A percentile compares a stretch with the other conserved stretches of the same genome.
Conservation (phyloP, 2,329 filamentous ascomycete genomes). For the Westerdykella aurantiaca region DNA sequence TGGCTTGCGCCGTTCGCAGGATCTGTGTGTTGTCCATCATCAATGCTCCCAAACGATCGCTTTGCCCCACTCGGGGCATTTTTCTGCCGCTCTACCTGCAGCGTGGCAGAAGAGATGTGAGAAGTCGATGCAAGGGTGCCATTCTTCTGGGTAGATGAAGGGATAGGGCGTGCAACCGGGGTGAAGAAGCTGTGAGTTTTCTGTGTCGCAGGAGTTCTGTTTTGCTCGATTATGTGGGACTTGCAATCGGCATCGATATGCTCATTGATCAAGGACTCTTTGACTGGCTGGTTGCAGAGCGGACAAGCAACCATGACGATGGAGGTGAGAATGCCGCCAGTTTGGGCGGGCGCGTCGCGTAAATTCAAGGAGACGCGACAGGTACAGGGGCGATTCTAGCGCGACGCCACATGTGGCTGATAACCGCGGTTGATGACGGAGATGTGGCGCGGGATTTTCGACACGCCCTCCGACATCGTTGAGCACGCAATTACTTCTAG, state of each 20-base stretch:
- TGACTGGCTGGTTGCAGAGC: constrained; percentile 70
- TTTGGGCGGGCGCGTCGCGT: constrained; percentile 15
- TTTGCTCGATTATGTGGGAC: constrained; percentile 56
- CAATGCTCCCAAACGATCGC: constrained; percentile 18
- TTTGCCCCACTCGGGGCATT: constrained; percentile 26
- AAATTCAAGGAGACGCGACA: constrained; percentile 8
- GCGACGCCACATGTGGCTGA: not conserved
- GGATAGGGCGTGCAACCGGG: constrained; percentile 41
- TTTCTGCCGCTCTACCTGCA: constrained; percentile 15
- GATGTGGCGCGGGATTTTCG: constrained; percentile 7
- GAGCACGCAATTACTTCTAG: constrained; percentile 25
- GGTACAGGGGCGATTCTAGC: not conserved
- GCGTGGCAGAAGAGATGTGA: constrained; percentile 6
- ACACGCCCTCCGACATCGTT: not conserved
- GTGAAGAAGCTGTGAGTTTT: constrained; percentile 50
- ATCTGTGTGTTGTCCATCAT: constrained; percentile 11
- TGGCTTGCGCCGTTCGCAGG: too few relatives aligned
- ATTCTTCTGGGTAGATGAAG: constrained; percentile 14
- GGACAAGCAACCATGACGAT: constrained; percentile 64
- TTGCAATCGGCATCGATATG: constrained; percentile 84
- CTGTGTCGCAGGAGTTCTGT: constrained; percentile 27
- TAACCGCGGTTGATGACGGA: constrained; percentile 26
- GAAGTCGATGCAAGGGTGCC: constrained; percentile 17
- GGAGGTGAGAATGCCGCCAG: not conserved
- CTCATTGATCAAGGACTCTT: constrained; percentile 70